Conservation (phyloP, 805 yeast genomes). For the Debaryomyces prosopidis region DNA sequence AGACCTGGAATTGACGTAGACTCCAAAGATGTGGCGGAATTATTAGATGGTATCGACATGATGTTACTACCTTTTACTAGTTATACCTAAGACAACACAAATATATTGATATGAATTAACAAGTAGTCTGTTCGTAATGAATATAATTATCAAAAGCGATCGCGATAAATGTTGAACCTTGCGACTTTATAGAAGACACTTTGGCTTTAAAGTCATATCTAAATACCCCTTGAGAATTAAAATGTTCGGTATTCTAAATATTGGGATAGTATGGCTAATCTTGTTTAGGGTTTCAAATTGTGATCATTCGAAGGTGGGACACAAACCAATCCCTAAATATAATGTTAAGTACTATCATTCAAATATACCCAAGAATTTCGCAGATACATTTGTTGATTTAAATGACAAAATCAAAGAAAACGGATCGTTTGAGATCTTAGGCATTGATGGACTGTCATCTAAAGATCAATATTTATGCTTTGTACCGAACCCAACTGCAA, state of each 20-base stretch:
- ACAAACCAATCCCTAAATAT: constrained; percentile 10
- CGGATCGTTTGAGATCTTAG: constrained; percentile 17
- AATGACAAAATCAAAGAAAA: constrained; percentile 5
- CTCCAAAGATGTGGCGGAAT: constrained; percentile 3
- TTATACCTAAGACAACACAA: no score
- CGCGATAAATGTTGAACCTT: no score
- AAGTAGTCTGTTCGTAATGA: no score
- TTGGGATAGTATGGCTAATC: no score
- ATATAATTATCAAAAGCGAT: no score
- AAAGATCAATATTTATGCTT: constrained; percentile 20
- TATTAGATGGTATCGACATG: neutral
- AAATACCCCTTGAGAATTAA: no score
- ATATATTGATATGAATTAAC: no score
- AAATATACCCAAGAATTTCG: constrained; percentile 15
- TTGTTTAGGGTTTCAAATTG: no score
- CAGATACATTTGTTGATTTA: constrained; percentile 9
- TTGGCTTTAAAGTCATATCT: no score
- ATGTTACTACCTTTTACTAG: neutral
- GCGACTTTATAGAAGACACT: no score
- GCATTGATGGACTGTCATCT: constrained; percentile 6
- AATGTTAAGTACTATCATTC: constrained; percentile 16
- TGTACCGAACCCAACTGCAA: constrained; percentile 12
- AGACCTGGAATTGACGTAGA: constrained; percentile 19
- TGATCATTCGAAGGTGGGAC: neutral
- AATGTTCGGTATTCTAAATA: no score